These are phyloP conservation scores for Phaeophleospora eucalypticola DNA, from an alignment of 2,329 filamentous ascomycete species.

Conservation along the genomic window DNA sequence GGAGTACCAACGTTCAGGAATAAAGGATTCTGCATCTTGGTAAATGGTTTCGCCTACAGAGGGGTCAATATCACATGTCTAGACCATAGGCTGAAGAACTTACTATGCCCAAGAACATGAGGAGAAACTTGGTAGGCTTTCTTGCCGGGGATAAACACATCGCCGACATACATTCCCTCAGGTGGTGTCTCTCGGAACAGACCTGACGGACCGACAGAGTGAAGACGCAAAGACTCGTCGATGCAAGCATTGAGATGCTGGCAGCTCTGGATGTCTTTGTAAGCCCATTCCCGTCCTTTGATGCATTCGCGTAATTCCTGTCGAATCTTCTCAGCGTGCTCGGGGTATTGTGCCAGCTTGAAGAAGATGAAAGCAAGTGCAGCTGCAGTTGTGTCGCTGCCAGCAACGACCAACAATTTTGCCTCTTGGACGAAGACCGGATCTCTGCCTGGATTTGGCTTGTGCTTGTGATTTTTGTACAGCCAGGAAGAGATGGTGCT, in stretches of 20 bases:
- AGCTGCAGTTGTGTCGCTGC: constrained; percentile 36
- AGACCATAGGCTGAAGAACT: no score
- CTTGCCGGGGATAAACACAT: constrained; percentile 32
- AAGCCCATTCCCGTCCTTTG: constrained; percentile 4
- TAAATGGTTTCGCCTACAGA: constrained; percentile 28
- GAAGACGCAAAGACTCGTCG: constrained; percentile 37
- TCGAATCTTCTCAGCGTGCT: constrained; percentile 25
- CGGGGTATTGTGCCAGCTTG: constrained; percentile 28
- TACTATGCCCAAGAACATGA: constrained; percentile 23
- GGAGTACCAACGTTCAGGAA: constrained; percentile 37
- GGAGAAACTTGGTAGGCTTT: constrained; percentile 16
- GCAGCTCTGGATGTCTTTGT: constrained; percentile 11
- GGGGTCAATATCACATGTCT: no score
- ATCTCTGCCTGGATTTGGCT: constrained; percentile 4
- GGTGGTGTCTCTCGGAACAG: constrained; percentile 34
- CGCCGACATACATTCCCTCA: constrained; percentile 32
- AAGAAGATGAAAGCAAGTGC: constrained; percentile 39
- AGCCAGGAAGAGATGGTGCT: constrained; percentile 11
- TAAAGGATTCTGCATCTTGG: constrained; percentile 26
- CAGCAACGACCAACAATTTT: constrained; percentile 7
- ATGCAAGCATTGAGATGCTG: constrained; percentile 35
- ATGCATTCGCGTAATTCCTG: constrained; percentile 24
- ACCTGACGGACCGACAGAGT: constrained; percentile 32
- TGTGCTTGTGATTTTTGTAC: constrained; percentile 4
- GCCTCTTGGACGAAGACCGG: constrained; percentile 1